These are phyloP conservation scores for Termitomyces eurrhizus DNA, from an alignment of 768 basidiomycete genomes.

Conservation along the genomic window DNA sequence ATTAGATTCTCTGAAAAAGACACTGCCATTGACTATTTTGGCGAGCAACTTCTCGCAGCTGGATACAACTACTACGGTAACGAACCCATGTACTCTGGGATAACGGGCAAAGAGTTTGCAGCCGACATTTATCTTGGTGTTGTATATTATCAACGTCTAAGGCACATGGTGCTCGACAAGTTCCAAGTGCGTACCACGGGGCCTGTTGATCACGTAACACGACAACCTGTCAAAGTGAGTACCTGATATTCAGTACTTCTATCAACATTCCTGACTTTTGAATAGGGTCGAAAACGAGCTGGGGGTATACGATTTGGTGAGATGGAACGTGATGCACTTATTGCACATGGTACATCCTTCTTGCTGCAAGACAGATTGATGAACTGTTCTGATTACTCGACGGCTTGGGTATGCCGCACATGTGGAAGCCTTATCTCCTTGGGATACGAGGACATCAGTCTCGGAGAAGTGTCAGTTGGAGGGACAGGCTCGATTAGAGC, in stretches of 20 bases:
- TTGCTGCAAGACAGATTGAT: conserved; percentile 96
- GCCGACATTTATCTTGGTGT: conserved; percentile 99
- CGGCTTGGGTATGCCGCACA: conserved; percentile 96
- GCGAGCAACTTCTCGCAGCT: conserved; percentile 86
- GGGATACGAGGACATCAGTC: conserved; percentile 86
- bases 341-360: conserved; percentile 98
- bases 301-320: conserved; percentile 99
- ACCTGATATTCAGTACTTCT: not conserved
- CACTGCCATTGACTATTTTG: conserved; percentile 97
- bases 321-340: conserved; percentile 99
- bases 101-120: conserved; percentile 97
- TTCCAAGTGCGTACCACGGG: conserved; percentile 99
- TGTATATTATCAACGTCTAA: conserved; percentile 96
- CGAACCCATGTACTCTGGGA: conserved; percentile 99
- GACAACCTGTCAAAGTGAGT: conserved; percentile 93
- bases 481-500: conserved; percentile 48
- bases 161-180: conserved; percentile 99
- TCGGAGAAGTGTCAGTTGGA: conserved; percentile 60
- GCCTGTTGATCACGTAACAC: conserved; percentile 91
- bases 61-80: conserved; percentile 99
- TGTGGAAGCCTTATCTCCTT: conserved; percentile 95
- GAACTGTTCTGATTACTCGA: conserved; percentile 99
- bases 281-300: conserved; percentile 91
- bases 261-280: conserved; percentile 5
- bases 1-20: conserved; percentile 91